Base-by-base conservation (phyloP, 1,284 basidiomycete species). In the Puccinia triticina region DNA sequence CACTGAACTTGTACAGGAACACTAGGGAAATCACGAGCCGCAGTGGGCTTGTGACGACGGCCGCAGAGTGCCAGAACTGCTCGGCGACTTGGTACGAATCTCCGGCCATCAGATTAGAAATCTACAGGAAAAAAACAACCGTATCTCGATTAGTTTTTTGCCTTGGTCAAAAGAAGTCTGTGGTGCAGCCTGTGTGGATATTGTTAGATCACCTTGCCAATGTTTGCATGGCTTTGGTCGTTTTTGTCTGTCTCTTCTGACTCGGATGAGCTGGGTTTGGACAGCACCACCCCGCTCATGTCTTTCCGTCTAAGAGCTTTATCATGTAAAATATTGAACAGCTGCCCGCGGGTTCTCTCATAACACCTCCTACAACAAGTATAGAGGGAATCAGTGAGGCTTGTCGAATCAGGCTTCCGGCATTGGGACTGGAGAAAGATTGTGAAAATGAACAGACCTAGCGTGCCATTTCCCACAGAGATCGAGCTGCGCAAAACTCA, bases 61-160 rank as follows among this genome's bases (percentile, higher is more conserved):
- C 90, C 11, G 91, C 90, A 85, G 92, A 91, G 66, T 91, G 90
- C 91, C 91, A 92, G 85, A 92, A 92, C 10, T 91, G 89, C 83
- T 91, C 90, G 1, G 91, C 89, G 11, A 92, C 91, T n/a, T 91
- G 89, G 84, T 92, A 92, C 0, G 91, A 88, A 86, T 92, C 91
- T 32, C 91, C 91, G 86, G 91, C 81, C 92, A 73, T 69, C 11
- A 64, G 37, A 61, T 75, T 83, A 21, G 55, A 57, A 53, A 84
- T 84, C 71, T 73, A 48, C 8, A 67, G n/a, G 71, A 37, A 29
- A 71, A 40, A 50, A 10, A n/a, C 40, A 66, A 37, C 43, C 90
- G 83, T 83, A 91, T 91, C 91, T 91, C 91, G 92, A 46, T 74
- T 8, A 40, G 37, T 29, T 26, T 29, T 26, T 67, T 67, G 43